A percentile compares a stretch with the other conserved stretches of the same genome.
Evolutionary conservation across 192 early-diverging fungal species (phyloP).

Genomic region (Coemansia erecta): DNA sequence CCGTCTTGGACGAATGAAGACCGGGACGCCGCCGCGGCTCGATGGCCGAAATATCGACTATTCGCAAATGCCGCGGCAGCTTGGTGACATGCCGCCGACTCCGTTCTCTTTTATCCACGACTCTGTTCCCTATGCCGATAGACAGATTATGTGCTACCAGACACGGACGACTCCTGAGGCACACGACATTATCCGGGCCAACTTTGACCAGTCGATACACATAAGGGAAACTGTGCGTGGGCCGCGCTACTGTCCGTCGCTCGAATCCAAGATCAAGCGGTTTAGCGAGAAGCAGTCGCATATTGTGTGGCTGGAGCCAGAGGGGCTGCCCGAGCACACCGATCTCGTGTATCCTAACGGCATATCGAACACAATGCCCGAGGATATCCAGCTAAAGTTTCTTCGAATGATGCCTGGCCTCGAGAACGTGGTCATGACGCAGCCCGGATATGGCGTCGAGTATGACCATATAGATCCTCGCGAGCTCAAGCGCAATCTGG

Average conservation of each 20-base stretch:
- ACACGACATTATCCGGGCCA: conserved; percentile 66
- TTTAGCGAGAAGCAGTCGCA: conserved; percentile 68
- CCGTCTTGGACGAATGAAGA: conserved; percentile 75
- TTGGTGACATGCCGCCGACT: conserved; percentile 66
- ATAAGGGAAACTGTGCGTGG: conserved; percentile 82
- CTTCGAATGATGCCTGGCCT: conserved; percentile 71
- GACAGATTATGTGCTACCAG: conserved; percentile 72
- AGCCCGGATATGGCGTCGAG: conserved; percentile 81
- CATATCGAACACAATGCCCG: conserved; percentile 82
- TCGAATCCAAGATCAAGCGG: conserved; percentile 77
- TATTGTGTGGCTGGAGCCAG: conserved; percentile 78
- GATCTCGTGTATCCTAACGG: conserved; percentile 76
- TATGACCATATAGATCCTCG: conserved; percentile 84
- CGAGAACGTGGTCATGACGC: conserved; percentile 70
- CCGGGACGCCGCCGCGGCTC: conserved; percentile 78
- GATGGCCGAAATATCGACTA: conserved; percentile 77
- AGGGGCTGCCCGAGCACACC: conserved; percentile 67
- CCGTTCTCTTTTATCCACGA: conserved; percentile 79
- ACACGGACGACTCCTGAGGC: conserved; percentile 68
- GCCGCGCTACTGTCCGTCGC: conserved; percentile 78
- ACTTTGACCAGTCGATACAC: conserved; percentile 77
- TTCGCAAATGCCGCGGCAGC: conserved; percentile 59
- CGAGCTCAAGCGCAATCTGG: conserved; percentile 69
- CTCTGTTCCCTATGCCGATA: conserved; percentile 64
- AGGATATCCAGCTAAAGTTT: conserved; percentile 68